Conservation (phyloP, 371 early-diverging fungal genomes). For the Choanephora cucurbitarum region DNA sequence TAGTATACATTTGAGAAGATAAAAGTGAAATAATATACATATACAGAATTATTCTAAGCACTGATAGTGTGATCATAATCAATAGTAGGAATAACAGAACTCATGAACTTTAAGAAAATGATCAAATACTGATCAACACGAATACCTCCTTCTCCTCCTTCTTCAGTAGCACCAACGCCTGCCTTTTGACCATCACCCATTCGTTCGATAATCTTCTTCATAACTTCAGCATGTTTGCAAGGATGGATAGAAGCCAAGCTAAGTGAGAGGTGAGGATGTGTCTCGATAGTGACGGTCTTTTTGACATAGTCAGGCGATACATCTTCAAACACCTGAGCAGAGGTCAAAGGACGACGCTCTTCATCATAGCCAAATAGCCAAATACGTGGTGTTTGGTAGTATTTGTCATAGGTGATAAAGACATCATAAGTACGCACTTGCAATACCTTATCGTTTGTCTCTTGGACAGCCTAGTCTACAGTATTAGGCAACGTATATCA, state of each 20-base stretch:
- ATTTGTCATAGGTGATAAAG: slow-evolving; percentile 98
- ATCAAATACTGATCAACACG: slow-evolving; percentile 95
- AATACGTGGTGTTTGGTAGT: slow-evolving; percentile 95
- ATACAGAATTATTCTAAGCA: slow-evolving; percentile 23
- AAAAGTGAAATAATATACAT: no score
- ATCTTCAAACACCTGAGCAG: slow-evolving; percentile 91
- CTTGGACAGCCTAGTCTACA: slow-evolving; percentile 25
- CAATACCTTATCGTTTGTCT: slow-evolving; percentile 75
- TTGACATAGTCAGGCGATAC: slow-evolving; percentile 97
- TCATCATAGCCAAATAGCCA: slow-evolving; percentile 98
- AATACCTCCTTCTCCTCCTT: slow-evolving; percentile 48
- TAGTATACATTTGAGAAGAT: no score
- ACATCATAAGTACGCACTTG: slow-evolving; percentile 95
- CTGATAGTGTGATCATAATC: slow-evolving; percentile 95
- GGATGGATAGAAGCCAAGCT: slow-evolving; percentile 94
- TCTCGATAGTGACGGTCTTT: slow-evolving; percentile 97
- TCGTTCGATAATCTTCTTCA: slow-evolving; percentile 92
- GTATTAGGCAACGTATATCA: no score
- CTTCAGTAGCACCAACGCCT: slow-evolving; percentile 16
- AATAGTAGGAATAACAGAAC: slow-evolving; percentile 94
- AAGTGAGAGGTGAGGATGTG: slow-evolving; percentile 89
- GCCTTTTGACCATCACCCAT: slow-evolving; percentile 55
- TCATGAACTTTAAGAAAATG: slow-evolving; percentile 96
- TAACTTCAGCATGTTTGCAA: slow-evolving; percentile 97
- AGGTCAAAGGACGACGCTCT: slow-evolving; percentile 82